Evolutionary conservation across 2,329 filamentous ascomycete species (phyloP), one percentile per base, ranked within the genome.

Genomic region (Capronia americana): DNA sequence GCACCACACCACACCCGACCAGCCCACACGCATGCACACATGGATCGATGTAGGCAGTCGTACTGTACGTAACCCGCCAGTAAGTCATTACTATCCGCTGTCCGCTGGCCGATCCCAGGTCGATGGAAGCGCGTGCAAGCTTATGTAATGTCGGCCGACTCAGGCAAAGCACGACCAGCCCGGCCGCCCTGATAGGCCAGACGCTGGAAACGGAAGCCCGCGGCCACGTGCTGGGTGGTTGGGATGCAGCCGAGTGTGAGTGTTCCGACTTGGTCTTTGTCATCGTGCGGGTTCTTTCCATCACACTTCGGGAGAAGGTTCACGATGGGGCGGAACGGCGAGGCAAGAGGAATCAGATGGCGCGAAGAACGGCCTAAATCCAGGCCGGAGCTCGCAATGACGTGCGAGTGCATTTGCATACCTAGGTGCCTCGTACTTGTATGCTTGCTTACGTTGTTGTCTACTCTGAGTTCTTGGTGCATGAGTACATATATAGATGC

Each of bases 211-310:
- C 4, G 58, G 58, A 51, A 61, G n/a, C 20, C 46, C 12, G 4
- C 46, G 5, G 28, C 20, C 58, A 61, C 58, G 58, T 61, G 58
- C 44, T 46, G 51, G 41, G 6, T 62, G 41, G 60, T 30, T 57
- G 30, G 30, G 30, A 32, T n/a, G 48, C 30, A 8, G 38, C 6
- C 20, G 10, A 26, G 48, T 12, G 10, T 51, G 48, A 51, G 48
- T 51, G 48, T 51, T 24, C 24, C 48, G 20, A 24, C 20, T n/a
- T 46, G 11, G 12, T 23, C 17, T 46, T 57, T 57, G 38, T 57
- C 55, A 41, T 26, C 23, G 20, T 41, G 32, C n/a, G 32, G 32
- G 32, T 10, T 34, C 32, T 4, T 34, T 8, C 32, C 32, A 10
- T 34, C 32, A 34, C n/a, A 34, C 32, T 34, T 34, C 11, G 32